Conservation (phyloP, 1,284 basidiomycete genomes). For the Pholiota adiposa region DNA sequence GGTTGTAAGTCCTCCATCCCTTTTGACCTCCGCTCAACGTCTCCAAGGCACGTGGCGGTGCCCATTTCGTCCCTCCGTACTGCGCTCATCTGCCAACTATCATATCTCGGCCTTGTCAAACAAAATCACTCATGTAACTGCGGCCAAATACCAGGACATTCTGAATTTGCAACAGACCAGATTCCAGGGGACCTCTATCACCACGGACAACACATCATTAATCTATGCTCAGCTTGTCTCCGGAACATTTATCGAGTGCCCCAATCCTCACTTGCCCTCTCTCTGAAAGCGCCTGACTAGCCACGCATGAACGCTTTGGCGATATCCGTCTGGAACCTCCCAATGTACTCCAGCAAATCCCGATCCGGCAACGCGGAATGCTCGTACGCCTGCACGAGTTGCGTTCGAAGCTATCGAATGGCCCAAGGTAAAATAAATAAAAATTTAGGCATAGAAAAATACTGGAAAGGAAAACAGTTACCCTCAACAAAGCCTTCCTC, state of each 20-base stretch:
- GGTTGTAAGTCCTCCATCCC: neutral
- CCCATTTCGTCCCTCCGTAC: neutral
- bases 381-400: conserved; percentile 69
- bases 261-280: neutral
- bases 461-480: conserved; percentile 33
- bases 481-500: conserved; percentile 72
- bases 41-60: conserved; percentile 1
- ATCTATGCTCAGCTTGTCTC: too few relatives aligned
- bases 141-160: neutral
- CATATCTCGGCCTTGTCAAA: neutral
- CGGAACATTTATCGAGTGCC: too few relatives aligned
- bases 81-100: neutral
- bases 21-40: conserved; percentile 7
- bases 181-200: neutral
- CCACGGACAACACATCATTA: too few relatives aligned
- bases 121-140: neutral
- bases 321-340: conserved; percentile 70
- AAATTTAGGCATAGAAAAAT: neutral
- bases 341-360: conserved; percentile 66
- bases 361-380: conserved; percentile 71
- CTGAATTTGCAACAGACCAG: neutral
- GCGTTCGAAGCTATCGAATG: conserved; percentile 60
- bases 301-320: conserved; percentile 50
- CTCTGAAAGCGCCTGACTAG: neutral
- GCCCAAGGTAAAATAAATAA: conserved; percentile 9